These are phyloP conservation scores for Trypanosoma avium DNA, from an alignment of 208 protist genomes.

Conservation along the genomic window DNA sequence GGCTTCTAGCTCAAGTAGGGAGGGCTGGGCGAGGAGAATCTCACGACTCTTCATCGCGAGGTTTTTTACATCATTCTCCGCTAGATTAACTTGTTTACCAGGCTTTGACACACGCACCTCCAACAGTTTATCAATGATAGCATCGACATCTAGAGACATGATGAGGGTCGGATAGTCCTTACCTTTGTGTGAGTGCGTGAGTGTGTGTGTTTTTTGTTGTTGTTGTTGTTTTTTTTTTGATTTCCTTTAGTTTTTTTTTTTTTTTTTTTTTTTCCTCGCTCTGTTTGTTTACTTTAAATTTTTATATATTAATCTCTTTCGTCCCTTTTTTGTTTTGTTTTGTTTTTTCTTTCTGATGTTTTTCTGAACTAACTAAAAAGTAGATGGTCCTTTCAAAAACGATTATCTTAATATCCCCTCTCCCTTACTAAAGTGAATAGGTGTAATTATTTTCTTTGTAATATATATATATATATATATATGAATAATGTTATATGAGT, in stretches of 20 bases:
- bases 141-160: slow-evolving; percentile 84
- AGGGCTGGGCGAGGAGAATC: slow-evolving; percentile 85
- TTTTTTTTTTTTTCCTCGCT: slow-evolving; percentile 14
- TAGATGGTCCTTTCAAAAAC: too few species aligned
- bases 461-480: too few species aligned
- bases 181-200: neutral
- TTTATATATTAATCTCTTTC: too few species aligned
- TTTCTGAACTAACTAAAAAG: too few species aligned
- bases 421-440: too few species aligned
- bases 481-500: too few species aligned
- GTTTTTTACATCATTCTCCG: slow-evolving; percentile 88
- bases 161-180: neutral
- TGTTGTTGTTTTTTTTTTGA: too few species aligned
- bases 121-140: slow-evolving; percentile 92
- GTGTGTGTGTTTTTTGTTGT: neutral
- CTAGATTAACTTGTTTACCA: slow-evolving; percentile 86
- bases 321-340: too few species aligned
- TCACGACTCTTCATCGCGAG: slow-evolving; percentile 81
- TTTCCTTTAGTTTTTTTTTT: neutral
- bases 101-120: slow-evolving; percentile 89
- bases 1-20: slow-evolving; percentile 89
- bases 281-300: slow-evolving; percentile 1
- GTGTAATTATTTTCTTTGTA: too few species aligned
- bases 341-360: too few species aligned
- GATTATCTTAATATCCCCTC: too few species aligned